Evolutionary conservation across 1,284 basidiomycete genomes (phyloP).

Genomic region (Fomitiporia mediterranea): DNA sequence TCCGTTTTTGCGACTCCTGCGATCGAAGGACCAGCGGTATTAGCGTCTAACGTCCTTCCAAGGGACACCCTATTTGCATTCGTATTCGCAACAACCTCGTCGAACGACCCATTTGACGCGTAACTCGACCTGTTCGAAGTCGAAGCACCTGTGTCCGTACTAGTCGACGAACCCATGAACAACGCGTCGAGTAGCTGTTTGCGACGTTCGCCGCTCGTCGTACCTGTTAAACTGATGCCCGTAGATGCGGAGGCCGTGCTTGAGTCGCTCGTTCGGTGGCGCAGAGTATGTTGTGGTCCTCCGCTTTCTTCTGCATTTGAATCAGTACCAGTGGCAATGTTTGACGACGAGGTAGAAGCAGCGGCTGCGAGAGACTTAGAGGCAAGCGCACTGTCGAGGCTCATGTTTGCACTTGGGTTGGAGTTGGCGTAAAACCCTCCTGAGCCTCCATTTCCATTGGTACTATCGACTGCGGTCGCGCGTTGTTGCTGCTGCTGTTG

Average conservation of each 20-base stretch:
- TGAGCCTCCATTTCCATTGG: not conserved
- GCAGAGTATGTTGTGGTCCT: conserved; percentile 5
- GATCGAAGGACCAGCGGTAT: not conserved
- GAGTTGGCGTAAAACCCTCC: not conserved
- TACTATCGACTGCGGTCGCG: too few relatives aligned
- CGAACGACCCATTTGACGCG: not conserved
- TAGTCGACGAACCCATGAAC: not conserved
- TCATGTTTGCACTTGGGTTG: conserved; percentile 4
- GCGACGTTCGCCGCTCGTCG: conserved; percentile 14
- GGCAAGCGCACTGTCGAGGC: conserved; percentile 12
- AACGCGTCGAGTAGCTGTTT: conserved; percentile 19
- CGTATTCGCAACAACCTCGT: not conserved
- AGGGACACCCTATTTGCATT: not conserved
- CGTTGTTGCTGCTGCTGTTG: not conserved
- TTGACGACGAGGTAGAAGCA: not conserved
- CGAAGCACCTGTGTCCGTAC: not conserved
- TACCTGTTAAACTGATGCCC: conserved; percentile 12
- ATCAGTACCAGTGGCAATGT: not conserved
- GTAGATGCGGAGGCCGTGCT: conserved; percentile 15
- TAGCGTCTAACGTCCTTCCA: not conserved
- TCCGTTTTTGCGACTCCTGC: not conserved
- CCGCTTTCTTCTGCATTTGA: not conserved
- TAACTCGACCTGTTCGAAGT: not conserved
- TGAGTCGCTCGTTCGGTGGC: conserved; percentile 12
- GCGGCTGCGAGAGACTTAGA: not conserved